A percentile compares a stretch with the other conserved stretches of the same genome.
Conservation (phyloP, 768 basidiomycete genomes). For the Kwoniella europaea region DNA sequence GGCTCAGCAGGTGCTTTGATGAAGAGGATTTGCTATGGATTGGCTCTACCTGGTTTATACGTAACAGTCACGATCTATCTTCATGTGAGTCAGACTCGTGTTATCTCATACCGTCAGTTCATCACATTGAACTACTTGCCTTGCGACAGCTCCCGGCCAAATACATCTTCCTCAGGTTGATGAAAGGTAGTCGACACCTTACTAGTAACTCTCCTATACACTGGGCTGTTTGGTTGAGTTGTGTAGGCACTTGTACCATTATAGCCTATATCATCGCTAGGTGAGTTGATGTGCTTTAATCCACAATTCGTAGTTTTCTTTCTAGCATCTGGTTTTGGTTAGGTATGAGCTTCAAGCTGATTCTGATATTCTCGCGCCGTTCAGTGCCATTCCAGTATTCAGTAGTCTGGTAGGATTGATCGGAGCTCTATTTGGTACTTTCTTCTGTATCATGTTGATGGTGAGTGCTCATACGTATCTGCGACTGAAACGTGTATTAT, state of each 20-base stretch:
- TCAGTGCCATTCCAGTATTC: conserved; percentile 51
- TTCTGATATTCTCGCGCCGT: no score
- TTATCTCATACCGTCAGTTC: neutral
- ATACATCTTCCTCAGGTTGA: conserved; percentile 44
- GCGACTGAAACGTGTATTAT: neutral
- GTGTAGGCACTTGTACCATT: neutral
- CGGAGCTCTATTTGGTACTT: conserved; percentile 44
- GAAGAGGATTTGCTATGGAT: conserved; percentile 49
- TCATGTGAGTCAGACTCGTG: conserved; percentile 29
- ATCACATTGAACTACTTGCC: neutral
- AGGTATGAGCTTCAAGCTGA: no score
- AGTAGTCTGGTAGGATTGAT: conserved; percentile 40
- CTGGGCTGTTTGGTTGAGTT: conserved; percentile 40
- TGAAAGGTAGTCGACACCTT: conserved; percentile 39
- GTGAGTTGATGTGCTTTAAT: neutral
- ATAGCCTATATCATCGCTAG: conserved; percentile 21
- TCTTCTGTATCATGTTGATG: conserved; percentile 39
- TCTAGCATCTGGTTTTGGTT: no score
- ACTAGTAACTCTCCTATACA: conserved; percentile 34
- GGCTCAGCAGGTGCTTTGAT: conserved; percentile 53
- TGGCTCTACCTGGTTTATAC: conserved; percentile 42
- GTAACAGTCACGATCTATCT: conserved; percentile 39
- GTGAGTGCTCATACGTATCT: conserved; percentile 3
- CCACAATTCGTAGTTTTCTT: no score
- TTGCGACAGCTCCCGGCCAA: conserved; percentile 21